A percentile compares a stretch with the other conserved stretches of the same genome.
phyloP scores from a whole-genome alignment of 2,329 filamentous ascomycete species.

The Leptodontidium sp. region DNA sequence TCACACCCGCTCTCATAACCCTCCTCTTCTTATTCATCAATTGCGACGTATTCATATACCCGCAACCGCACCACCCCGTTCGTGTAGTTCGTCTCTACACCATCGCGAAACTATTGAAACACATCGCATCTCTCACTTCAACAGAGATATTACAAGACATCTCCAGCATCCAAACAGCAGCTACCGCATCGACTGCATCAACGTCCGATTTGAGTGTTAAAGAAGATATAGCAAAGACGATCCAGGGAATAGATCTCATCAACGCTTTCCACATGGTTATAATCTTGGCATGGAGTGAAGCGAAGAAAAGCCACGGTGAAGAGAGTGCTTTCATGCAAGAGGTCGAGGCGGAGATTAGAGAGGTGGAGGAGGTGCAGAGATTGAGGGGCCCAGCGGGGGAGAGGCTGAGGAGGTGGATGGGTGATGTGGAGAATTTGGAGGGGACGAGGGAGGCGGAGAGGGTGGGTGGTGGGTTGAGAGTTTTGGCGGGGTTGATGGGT shows the following conservation, averaged over 20 bases:
- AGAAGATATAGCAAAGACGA: slow-evolving; percentile 43
- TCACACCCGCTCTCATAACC: slow-evolving; percentile 57
- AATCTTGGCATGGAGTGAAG: slow-evolving; percentile 55
- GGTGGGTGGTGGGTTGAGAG: slow-evolving; percentile 22
- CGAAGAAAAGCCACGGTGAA: slow-evolving; percentile 52
- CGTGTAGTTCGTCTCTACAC: slow-evolving; percentile 61
- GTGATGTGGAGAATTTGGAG: slow-evolving; percentile 6
- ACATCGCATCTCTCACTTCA: slow-evolving; percentile 53
- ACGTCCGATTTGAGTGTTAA: background rate
- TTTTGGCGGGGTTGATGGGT: slow-evolving; percentile 26
- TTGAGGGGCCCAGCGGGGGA: slow-evolving; percentile 22
- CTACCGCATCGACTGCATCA: background rate
- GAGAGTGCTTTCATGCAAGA: slow-evolving; percentile 56
- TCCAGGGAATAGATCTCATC: slow-evolving; percentile 57
- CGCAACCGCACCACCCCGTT: slow-evolving; percentile 58
- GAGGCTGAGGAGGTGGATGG: slow-evolving; percentile 32
- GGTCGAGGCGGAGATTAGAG: slow-evolving; percentile 57
- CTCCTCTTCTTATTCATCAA: slow-evolving; percentile 45
- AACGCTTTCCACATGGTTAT: slow-evolving; percentile 62
- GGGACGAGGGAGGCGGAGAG: slow-evolving; percentile 27
- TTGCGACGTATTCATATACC: slow-evolving; percentile 59
- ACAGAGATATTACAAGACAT: slow-evolving; percentile 28
- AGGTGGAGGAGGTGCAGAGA: slow-evolving; percentile 54
- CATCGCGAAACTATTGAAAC: slow-evolving; percentile 60
- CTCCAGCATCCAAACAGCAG: background rate